Evolutionary conservation across 176 grass and related monocot species (phyloP).

Genomic region (Carex pumila): DNA sequence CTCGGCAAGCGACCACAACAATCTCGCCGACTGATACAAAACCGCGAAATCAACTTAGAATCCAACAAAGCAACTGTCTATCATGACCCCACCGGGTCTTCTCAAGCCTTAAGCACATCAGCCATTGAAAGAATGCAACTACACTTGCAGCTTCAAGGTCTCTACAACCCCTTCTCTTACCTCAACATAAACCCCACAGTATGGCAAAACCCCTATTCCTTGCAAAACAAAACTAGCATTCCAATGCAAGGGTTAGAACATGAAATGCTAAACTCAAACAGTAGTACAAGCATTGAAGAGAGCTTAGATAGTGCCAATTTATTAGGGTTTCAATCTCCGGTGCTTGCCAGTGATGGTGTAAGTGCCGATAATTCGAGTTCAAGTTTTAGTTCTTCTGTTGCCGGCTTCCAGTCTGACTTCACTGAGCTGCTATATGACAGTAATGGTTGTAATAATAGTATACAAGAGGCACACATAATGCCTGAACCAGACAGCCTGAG

Average conservation of each 20-base stretch:
- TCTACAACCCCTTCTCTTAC: slow-evolving; percentile 41
- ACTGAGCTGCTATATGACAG: slow-evolving; percentile 42
- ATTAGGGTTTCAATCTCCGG: slow-evolving; percentile 40
- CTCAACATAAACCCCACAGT: neutral
- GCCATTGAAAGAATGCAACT: slow-evolving; percentile 85
- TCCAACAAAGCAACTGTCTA: neutral
- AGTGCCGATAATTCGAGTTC: slow-evolving; percentile 10
- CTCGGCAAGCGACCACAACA: slow-evolving; percentile 52
- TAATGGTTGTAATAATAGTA: slow-evolving; percentile 12
- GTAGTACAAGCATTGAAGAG: slow-evolving; percentile 29
- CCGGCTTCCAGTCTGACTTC: slow-evolving; percentile 31
- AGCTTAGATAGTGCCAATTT: slow-evolving; percentile 38
- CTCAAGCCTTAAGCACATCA: slow-evolving; percentile 57
- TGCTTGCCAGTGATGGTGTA: slow-evolving; percentile 15
- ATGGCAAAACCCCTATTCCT: slow-evolving; percentile 39
- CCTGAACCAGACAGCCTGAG: slow-evolving; percentile 33
- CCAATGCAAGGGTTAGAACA: slow-evolving; percentile 3
- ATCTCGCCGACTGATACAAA: slow-evolving; percentile 28
- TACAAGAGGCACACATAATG: slow-evolving; percentile 22
- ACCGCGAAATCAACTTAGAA: slow-evolving; percentile 27
- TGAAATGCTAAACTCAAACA: slow-evolving; percentile 14
- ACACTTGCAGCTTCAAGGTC: slow-evolving; percentile 81
- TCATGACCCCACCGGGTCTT: neutral
- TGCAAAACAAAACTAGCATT: neutral
- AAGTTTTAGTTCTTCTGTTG: slow-evolving; percentile 18